phyloP scores from a whole-genome alignment of 2,329 filamentous ascomycete species.

The Metarhizium sp. region DNA sequence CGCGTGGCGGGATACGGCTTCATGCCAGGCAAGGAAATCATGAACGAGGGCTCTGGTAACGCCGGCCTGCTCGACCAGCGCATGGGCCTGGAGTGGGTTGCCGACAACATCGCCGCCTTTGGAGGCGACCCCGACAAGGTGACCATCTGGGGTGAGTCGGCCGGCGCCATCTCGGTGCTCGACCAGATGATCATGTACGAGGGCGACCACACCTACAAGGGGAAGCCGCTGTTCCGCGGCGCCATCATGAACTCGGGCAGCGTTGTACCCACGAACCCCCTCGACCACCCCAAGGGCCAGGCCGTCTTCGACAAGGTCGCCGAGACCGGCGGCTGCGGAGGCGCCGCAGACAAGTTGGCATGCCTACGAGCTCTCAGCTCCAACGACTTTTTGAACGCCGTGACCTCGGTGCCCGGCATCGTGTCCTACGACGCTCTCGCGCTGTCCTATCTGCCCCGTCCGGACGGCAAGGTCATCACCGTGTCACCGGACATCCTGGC shows the following conservation, averaged over 20 bases:
- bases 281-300: conserved; percentile 59
- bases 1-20: conserved; percentile 68
- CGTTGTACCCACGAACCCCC: conserved; percentile 49
- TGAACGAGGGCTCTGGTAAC: conserved; percentile 22
- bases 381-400: conserved; percentile 25
- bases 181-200: conserved; percentile 51
- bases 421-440: conserved; percentile 48
- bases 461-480: conserved; percentile 45
- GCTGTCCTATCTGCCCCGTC: conserved; percentile 52
- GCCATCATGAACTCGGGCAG: conserved; percentile 72
- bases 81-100: conserved; percentile 64
- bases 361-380: conserved; percentile 51
- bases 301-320: conserved; percentile 55
- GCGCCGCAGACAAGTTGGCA: conserved; percentile 45
- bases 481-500: conserved; percentile 42
- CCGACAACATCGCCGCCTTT: conserved; percentile 67
- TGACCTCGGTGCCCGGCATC: conserved; percentile 47
- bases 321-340: conserved; percentile 49
- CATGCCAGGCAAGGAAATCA: conserved; percentile 57
- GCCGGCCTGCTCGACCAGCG: conserved; percentile 54
- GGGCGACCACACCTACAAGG: neutral
- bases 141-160: conserved; percentile 70
- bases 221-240: conserved; percentile 60
- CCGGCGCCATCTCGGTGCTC: conserved; percentile 63
- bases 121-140: conserved; percentile 73